Percentiles rank a stretch among this genome's conserved stretches.
Conservation (phyloP, 2,329 filamentous ascomycete genomes). For the Curvularia hawaiiensis region DNA sequence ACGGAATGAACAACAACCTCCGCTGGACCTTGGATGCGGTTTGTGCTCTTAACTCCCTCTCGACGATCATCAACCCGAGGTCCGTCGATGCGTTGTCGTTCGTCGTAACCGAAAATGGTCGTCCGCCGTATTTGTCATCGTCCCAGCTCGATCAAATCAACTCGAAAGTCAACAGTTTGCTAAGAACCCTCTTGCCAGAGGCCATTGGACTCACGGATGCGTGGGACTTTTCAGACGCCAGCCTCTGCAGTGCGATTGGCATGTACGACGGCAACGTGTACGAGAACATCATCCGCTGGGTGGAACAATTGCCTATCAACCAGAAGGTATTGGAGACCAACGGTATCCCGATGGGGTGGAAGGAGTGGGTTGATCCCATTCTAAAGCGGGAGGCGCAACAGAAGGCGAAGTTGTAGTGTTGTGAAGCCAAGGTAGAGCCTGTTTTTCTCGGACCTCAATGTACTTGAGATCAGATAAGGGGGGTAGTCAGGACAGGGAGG, state of each 20-base stretch:
- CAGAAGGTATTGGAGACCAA: slow-evolving; percentile 1
- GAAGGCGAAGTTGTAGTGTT: slow-evolving; percentile 1
- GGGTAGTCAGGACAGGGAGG: neutral
- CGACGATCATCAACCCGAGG: slow-evolving; percentile 45
- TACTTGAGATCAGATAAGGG: neutral
- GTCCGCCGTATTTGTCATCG: neutral
- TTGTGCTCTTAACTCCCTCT: slow-evolving; percentile 53
- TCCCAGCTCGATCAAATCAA: slow-evolving; percentile 48
- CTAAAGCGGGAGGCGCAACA: neutral
- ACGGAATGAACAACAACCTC: slow-evolving; percentile 7
- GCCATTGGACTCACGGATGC: slow-evolving; percentile 56
- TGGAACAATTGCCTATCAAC: slow-evolving; percentile 36
- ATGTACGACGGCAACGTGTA: slow-evolving; percentile 58
- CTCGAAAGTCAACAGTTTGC: slow-evolving; percentile 37
- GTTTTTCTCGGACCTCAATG: neutral
- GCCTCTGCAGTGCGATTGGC: slow-evolving; percentile 57
- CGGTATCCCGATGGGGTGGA: slow-evolving; percentile 6
- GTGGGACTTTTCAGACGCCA: slow-evolving; percentile 58
- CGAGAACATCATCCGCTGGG: slow-evolving; percentile 51
- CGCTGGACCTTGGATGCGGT: slow-evolving; percentile 29
- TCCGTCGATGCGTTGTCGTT: slow-evolving; percentile 35
- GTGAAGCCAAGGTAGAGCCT: neutral
- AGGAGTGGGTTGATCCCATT: slow-evolving; percentile 10
- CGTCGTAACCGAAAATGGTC: slow-evolving; percentile 18
- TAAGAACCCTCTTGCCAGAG: slow-evolving; percentile 53